phyloP scores from a whole-genome alignment of 2,329 filamentous ascomycete genomes.

The Diaporthe ampelina region DNA sequence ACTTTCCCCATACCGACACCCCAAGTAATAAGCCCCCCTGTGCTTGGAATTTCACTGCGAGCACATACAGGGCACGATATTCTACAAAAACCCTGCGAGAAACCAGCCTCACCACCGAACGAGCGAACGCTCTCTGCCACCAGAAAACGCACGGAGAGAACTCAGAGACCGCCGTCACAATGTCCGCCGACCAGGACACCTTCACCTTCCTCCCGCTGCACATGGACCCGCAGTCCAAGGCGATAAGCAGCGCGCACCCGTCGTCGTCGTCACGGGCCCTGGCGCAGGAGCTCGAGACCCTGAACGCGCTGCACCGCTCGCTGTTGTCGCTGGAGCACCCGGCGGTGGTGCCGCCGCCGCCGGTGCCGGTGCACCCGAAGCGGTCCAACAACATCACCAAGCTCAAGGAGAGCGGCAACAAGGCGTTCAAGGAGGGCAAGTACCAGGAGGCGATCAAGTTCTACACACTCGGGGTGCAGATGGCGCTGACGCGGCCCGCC shows the following conservation, averaged over 20 bases:
- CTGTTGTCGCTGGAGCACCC: conserved; percentile 77
- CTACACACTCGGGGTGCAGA: conserved; percentile 89
- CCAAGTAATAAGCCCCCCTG: too few species aligned
- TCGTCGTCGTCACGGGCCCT: conserved; percentile 64
- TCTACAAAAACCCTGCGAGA: background rate
- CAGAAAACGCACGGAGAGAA: background rate
- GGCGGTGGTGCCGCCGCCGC: conserved; percentile 81
- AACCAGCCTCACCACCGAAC: background rate
- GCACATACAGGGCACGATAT: background rate
- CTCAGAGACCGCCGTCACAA: conserved; percentile 5
- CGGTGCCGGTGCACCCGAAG: conserved; percentile 93
- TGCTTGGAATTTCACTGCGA: background rate
- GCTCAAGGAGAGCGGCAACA: conserved; percentile 89
- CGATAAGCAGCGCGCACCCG: conserved; percentile 67
- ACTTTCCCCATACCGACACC: background rate
- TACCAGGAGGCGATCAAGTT: conserved; percentile 82
- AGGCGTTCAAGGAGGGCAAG: conserved; percentile 82
- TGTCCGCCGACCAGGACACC: conserved; percentile 69
- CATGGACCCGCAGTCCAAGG: conserved; percentile 86
- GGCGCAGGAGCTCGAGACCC: conserved; percentile 74
- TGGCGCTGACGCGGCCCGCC: conserved; percentile 83
- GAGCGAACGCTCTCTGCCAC: background rate
- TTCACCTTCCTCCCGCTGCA: conserved; percentile 87
- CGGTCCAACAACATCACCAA: conserved; percentile 89
- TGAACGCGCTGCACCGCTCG: conserved; percentile 84